Base-by-base conservation (phyloP, 2,329 filamentous ascomycete species). In the Chaetomiaceae sp. region DNA sequence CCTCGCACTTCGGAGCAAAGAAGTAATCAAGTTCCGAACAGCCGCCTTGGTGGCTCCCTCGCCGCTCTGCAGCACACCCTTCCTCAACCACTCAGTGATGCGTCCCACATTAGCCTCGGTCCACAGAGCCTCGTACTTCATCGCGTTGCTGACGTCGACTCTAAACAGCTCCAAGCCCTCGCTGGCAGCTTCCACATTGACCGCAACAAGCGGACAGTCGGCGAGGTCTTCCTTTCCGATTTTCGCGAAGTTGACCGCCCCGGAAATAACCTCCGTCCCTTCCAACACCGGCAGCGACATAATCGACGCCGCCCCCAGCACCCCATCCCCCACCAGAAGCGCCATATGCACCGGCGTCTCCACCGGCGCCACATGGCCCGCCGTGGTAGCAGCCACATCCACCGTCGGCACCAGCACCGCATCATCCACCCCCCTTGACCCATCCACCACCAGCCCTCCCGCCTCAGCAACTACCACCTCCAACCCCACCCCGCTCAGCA, bases 281-380 rank as follows among this genome's bases (percentile, higher is more conserved):
- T 66, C 61, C 1, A 67, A 38, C 29, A 69, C 50, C 15, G 71
- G 65, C 38, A 76, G 60, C 8, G 69, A 59, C 6, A 75, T 63
- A 6, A 78, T 56, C 2, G 75, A 70, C 5, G 83, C 72, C 1
- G 84, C 79, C 7, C 85, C 88, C 43, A 78, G 69, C 2, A 95
- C 67, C 0, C 88, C 89, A 39, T 86, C 76, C 0, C 81, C 82
- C 8, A 95, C 76, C 9, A 96, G 58, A 14, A 96, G 66, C 1
- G 84, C 80, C 60, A 83, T 86, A 61, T 97, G 91, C 1, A 96
- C 88, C 0, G 91, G 90, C 36, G 88, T 88, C 6, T 81, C 79
- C 34, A 93, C 73, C 14, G 81, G 76, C 11, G 81, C 81, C 47
- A 80, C 75, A 50, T 80, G 73, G 8, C 82, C 81, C 14, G 78